A percentile compares a stretch with the other conserved stretches of the same genome.
phyloP scores from a whole-genome alignment of 345 rosid genomes.

The Erysimum cheiranthoides region DNA sequence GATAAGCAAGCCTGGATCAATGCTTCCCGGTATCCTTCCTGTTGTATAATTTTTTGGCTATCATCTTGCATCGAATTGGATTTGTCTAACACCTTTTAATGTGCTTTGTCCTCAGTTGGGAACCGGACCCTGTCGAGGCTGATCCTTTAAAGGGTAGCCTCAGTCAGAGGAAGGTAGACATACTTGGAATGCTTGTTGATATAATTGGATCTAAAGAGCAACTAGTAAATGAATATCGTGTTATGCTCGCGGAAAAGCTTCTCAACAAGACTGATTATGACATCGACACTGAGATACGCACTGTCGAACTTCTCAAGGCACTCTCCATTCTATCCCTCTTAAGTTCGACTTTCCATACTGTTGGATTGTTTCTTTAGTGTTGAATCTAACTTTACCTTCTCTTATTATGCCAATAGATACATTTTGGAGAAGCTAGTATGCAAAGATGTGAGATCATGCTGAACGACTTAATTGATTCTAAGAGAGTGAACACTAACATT shows the following conservation, averaged over 20 bases:
- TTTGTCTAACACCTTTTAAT: conserved; percentile 24
- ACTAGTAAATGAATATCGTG: conserved; percentile 90
- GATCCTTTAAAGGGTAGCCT: conserved; percentile 87
- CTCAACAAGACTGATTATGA: conserved; percentile 94
- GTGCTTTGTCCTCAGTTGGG: conserved; percentile 70
- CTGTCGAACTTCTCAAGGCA: conserved; percentile 98
- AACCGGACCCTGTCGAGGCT: conserved; percentile 96
- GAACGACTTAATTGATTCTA: conserved; percentile 94
- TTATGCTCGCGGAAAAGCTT: conserved; percentile 97
- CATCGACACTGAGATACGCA: conserved; percentile 89
- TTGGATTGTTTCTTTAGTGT: conserved; percentile 3
- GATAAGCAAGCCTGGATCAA: conserved; percentile 92
- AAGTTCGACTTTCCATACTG: not conserved
- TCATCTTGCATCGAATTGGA: conserved; percentile 20
- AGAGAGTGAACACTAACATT: conserved; percentile 87
- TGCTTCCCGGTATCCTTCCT: conserved; percentile 61
- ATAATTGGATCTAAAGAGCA: conserved; percentile 97
- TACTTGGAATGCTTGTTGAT: conserved; percentile 92
- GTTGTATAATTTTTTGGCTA: not conserved
- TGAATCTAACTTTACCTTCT: conserved; percentile 18
- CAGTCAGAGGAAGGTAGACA: conserved; percentile 84
- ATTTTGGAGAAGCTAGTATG: conserved; percentile 97
- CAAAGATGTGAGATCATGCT: conserved; percentile 98
- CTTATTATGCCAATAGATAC: conserved; percentile 60
- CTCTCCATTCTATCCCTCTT: conserved; percentile 31